Percentiles rank a stretch among this genome's conserved stretches.
Conservation (phyloP, 208 protist species). For the Trichomonas gallinae region DNA sequence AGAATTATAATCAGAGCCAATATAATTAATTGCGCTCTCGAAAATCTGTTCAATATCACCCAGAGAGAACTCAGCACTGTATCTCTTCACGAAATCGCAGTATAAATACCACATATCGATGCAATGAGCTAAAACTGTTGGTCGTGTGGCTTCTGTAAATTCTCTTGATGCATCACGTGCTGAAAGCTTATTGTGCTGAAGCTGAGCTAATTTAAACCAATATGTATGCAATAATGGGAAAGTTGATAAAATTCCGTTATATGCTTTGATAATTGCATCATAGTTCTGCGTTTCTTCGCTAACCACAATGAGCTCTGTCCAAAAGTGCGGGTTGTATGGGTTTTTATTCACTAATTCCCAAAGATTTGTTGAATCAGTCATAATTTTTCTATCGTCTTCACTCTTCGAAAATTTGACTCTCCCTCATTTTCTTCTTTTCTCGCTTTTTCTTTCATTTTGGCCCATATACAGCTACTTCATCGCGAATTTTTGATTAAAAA, state of each 20-base stretch:
- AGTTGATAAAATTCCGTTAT: neutral
- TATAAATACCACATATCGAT: conserved; percentile 15
- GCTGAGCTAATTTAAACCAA: neutral
- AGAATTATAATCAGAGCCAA: neutral
- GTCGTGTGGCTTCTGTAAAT: neutral
- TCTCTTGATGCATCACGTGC: neutral
- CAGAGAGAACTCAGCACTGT: neutral
- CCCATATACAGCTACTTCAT: too few relatives aligned
- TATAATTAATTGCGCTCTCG: neutral
- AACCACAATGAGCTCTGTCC: neutral
- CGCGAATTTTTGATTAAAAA: too few relatives aligned
- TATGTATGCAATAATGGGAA: neutral
- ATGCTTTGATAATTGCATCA: neutral
- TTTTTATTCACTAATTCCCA: neutral
- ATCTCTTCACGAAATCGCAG: neutral
- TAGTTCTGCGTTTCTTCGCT: neutral
- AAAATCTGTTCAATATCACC: neutral
- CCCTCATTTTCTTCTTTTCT: too few relatives aligned
- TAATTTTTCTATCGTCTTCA: neutral
- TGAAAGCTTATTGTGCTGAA: neutral
- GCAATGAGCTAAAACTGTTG: neutral
- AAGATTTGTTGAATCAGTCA: neutral
- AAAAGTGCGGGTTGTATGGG: neutral
- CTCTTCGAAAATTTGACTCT: too few relatives aligned
- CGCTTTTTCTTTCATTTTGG: too few relatives aligned